Evolutionary conservation across 345 rosid species (phyloP), one percentile per base, ranked within the genome.

Genomic region (Ailanthus altissimus): DNA sequence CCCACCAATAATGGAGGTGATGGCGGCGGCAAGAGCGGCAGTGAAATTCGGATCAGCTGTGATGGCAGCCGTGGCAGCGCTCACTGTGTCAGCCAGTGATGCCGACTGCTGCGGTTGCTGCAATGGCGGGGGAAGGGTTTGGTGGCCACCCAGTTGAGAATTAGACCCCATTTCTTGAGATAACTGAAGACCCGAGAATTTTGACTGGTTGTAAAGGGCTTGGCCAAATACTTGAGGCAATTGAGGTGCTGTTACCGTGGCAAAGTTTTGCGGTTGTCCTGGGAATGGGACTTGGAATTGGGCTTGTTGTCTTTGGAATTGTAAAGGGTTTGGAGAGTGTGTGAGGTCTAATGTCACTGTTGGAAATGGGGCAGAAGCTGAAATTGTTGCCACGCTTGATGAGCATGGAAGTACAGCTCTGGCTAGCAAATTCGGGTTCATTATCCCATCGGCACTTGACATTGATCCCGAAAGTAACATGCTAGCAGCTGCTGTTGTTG

Each of bases 291-390:
- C 74, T 11, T 83, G 85, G 84, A 85, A 80, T 72, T 80, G 95
- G 8, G 87, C 21, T 0, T 75, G 82, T 5, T 75, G 80, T 67
- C 90, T 78, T 67, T 85, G 95, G 75, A 75, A 57, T 32, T 89
- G 93, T 20, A 84, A 47, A n/a, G 90, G 89, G 73, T 86, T 91
- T 6, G 94, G 90, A 25, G 86, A 38, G 47, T 93, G 91, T 0
- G 99, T 96, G 28, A 96, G 97, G 92, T 96, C 99, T 72, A 96
- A 76, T 45, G 99, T 96, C 70, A 96, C 90, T 0, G 99, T 93
- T 0, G 99, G 99, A 77, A 96, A 96, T 11, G 98, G 98, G 0
- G 98, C 98, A 0, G 99, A 96, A 62, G 98, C 99, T 75, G 98
- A 96, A 81, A 96, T 92, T 0, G 99, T 93, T 1, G 98, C 99